Evolutionary conservation across 2,329 filamentous ascomycete genomes (phyloP).

Genomic region (Thielaviopsis populi): DNA sequence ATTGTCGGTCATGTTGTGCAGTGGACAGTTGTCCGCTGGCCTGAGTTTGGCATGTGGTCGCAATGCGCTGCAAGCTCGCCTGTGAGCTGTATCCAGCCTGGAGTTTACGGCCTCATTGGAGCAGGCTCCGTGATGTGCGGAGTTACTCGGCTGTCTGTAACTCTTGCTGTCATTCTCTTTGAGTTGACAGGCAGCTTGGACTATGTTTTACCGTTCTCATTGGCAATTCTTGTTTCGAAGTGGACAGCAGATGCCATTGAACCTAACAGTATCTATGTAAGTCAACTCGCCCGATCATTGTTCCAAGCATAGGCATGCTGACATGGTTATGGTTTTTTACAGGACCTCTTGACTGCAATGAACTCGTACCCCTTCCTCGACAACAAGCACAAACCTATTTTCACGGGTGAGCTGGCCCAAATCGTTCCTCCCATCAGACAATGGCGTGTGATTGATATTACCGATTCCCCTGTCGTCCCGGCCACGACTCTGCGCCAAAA

Average conservation of each 20-base stretch:
- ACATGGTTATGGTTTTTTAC: conserved; percentile 9
- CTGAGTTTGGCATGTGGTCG: conserved; percentile 57
- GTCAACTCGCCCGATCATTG: conserved; percentile 21
- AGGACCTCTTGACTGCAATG: conserved; percentile 89
- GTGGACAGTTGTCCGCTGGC: conserved; percentile 60
- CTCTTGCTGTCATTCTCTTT: conserved; percentile 86
- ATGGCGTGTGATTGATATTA: conserved; percentile 78
- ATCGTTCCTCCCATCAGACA: conserved; percentile 63
- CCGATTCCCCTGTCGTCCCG: conserved; percentile 61
- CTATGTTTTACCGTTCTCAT: conserved; percentile 86
- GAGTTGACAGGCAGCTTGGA: conserved; percentile 90
- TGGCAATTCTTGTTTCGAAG: conserved; percentile 87
- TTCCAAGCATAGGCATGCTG: background rate
- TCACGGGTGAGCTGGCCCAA: conserved; percentile 75
- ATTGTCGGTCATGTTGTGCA: conserved; percentile 77
- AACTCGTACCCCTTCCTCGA: conserved; percentile 97
- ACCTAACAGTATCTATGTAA: conserved; percentile 78
- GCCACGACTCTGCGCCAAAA: conserved; percentile 65
- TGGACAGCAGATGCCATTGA: conserved; percentile 96
- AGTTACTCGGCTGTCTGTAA: conserved; percentile 84
- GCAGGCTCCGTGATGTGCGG: conserved; percentile 97
- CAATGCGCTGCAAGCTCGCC: conserved; percentile 55
- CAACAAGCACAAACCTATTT: conserved; percentile 83
- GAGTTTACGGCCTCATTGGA: conserved; percentile 90
- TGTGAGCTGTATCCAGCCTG: conserved; percentile 80